phyloP scores from a whole-genome alignment of 2,329 filamentous ascomycete genomes.

The Hypoxylon sp. region DNA sequence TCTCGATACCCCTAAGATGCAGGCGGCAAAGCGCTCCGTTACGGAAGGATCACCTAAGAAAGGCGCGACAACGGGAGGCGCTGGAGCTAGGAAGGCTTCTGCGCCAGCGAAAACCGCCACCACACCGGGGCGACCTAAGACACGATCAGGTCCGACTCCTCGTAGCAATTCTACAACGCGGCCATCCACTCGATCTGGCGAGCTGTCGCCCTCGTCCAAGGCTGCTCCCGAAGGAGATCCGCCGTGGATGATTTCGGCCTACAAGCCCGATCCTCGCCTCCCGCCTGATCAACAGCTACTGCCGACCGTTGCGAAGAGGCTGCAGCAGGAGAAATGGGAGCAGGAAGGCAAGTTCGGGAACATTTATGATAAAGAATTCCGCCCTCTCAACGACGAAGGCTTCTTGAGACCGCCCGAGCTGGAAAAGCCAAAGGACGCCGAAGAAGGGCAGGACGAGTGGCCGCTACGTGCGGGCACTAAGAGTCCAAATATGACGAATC shows the following conservation, averaged over 20 bases:
- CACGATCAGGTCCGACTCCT: conserved; percentile 63
- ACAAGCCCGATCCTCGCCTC: conserved; percentile 92
- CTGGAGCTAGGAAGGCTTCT: conserved; percentile 55
- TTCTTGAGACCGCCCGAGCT: conserved; percentile 56
- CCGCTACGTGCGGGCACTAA: conserved; percentile 62
- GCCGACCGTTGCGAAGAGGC: conserved; percentile 87
- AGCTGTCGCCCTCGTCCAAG: conserved; percentile 55
- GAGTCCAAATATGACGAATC: conserved; percentile 55
- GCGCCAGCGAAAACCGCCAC: conserved; percentile 51
- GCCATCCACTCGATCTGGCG: conserved; percentile 69
- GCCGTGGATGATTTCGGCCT: conserved; percentile 93
- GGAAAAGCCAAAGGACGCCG: conserved; percentile 43
- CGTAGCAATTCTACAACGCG: conserved; percentile 60
- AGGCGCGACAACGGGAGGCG: conserved; percentile 39
- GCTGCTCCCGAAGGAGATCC: conserved; percentile 86
- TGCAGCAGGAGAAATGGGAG: conserved; percentile 96
- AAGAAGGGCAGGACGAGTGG: conserved; percentile 61
- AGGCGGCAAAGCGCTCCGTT: conserved; percentile 51
- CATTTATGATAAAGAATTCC: conserved; percentile 87
- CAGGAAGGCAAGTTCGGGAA: conserved; percentile 86
- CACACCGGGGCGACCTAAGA: conserved; percentile 64
- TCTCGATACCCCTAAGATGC: conserved; percentile 51
- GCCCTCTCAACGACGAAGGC: conserved; percentile 76
- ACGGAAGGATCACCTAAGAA: conserved; percentile 66
- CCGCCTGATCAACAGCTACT: conserved; percentile 96